A percentile compares a stretch with the other conserved stretches of the same genome.
Evolutionary conservation across 2,329 filamentous ascomycete species (phyloP).

Genomic region (Diaporthe nobilis): DNA sequence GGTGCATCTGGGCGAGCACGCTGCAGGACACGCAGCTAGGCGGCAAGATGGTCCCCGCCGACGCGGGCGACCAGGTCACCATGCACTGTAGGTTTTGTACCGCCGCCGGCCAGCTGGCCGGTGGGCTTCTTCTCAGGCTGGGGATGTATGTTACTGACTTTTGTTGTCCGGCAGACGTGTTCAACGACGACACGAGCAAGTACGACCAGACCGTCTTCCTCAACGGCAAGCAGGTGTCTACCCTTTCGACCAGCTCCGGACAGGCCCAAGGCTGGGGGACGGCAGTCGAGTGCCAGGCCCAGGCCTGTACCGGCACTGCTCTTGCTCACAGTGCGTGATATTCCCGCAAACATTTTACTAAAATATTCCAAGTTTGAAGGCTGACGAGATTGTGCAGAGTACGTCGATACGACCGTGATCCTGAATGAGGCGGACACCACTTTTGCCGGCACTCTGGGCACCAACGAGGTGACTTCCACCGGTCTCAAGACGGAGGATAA

Average conservation of each 20-base stretch:
- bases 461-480: conserved; percentile 12
- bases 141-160: not conserved
- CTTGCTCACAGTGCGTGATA: conserved; percentile 9
- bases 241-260: conserved; percentile 17
- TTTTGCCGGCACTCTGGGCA: conserved; percentile 13
- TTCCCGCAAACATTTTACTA: too few relatives aligned
- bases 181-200: conserved; percentile 25
- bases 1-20: conserved; percentile 29
- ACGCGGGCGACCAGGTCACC: conserved; percentile 16
- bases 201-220: conserved; percentile 30
- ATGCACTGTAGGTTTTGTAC: conserved; percentile 23
- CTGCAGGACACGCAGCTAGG: conserved; percentile 20
- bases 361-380: not conserved
- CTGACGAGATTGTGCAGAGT: conserved; percentile 15
- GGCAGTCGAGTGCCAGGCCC: conserved; percentile 23
- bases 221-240: conserved; percentile 19
- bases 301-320: conserved; percentile 19
- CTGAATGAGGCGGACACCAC: conserved; percentile 19
- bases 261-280: conserved; percentile 32
- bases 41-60: conserved; percentile 7
- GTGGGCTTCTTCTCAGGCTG: not conserved
- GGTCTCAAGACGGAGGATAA: conserved; percentile 15
- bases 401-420: conserved; percentile 11
- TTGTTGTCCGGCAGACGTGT: not conserved
- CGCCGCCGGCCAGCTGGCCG: not conserved